phyloP scores from a whole-genome alignment of 352 stramenopile genomes.

The Phytophthora chlamydospora region DNA sequence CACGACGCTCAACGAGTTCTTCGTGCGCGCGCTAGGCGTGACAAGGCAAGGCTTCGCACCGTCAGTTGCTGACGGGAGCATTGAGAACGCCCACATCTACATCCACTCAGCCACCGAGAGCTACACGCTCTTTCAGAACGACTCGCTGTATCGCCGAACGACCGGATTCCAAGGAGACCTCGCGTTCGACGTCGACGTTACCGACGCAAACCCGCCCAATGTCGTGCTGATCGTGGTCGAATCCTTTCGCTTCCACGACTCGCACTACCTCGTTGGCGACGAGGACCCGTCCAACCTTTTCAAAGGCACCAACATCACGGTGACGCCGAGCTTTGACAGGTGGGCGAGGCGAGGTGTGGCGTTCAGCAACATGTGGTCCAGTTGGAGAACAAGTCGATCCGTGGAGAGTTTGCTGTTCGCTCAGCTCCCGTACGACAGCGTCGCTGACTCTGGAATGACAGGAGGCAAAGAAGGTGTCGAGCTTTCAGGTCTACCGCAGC shows the following conservation, averaged over 20 bases:
- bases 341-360: background rate
- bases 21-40: slow-evolving; percentile 12
- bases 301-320: background rate
- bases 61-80: slow-evolving; percentile 12
- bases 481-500: background rate
- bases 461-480: background rate
- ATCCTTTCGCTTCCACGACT: slow-evolving; percentile 1
- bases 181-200: background rate
- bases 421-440: slow-evolving; percentile 2
- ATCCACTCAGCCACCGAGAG: background rate
- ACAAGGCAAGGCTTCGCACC: slow-evolving; percentile 19
- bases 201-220: background rate
- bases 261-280: background rate
- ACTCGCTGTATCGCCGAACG: background rate
- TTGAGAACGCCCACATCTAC: slow-evolving; percentile 15
- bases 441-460: background rate
- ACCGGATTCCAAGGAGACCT: slow-evolving; percentile 2
- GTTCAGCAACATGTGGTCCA: background rate
- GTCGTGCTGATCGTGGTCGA: background rate
- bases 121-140: background rate
- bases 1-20: slow-evolving; percentile 39
- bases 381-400: background rate
- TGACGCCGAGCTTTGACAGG: background rate
- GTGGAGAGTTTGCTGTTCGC: background rate
- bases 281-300: slow-evolving; percentile 1